Conservation (phyloP, 441 rosid genomes). For the Arabidopsis lyrata region DNA sequence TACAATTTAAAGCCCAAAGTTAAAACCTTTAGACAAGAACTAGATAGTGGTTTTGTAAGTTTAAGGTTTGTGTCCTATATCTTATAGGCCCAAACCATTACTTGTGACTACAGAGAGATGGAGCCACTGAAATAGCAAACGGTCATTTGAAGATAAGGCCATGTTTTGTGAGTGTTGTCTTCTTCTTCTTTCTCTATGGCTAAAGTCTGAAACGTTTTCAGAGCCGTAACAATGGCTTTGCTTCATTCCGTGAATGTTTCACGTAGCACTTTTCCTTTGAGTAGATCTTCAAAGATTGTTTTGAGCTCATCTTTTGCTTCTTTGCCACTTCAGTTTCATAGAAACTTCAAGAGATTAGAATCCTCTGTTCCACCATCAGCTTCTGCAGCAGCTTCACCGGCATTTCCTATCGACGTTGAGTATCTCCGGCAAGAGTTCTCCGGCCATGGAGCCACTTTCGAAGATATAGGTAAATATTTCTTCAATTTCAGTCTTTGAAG, state of each 20-base stretch:
- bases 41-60: background rate
- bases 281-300: conserved; percentile 30
- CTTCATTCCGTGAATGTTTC: conserved; percentile 25
- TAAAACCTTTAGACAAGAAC: conserved; percentile 6
- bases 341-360: conserved; percentile 14
- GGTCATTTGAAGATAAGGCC: conserved; percentile 40
- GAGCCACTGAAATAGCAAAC: conserved; percentile 18
- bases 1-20: conserved; percentile 35
- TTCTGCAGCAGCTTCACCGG: conserved; percentile 48
- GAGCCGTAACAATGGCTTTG: conserved; percentile 37
- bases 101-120: background rate
- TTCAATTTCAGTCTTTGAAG: background rate
- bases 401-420: conserved; percentile 65
- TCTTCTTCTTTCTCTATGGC: conserved; percentile 5
- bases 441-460: conserved; percentile 81
- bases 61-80: background rate
- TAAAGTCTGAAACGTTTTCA: background rate
- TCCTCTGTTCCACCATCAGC: conserved; percentile 27
- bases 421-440: conserved; percentile 73
- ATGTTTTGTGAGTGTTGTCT: background rate
- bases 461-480: conserved; percentile 51
- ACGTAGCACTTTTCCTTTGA: background rate
- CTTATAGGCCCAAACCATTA: conserved; percentile 35
- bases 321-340: conserved; percentile 23
- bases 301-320: conserved; percentile 26